phyloP scores from a whole-genome alignment of 2,329 filamentous ascomycete genomes.

The Sordariomycetes sp. region DNA sequence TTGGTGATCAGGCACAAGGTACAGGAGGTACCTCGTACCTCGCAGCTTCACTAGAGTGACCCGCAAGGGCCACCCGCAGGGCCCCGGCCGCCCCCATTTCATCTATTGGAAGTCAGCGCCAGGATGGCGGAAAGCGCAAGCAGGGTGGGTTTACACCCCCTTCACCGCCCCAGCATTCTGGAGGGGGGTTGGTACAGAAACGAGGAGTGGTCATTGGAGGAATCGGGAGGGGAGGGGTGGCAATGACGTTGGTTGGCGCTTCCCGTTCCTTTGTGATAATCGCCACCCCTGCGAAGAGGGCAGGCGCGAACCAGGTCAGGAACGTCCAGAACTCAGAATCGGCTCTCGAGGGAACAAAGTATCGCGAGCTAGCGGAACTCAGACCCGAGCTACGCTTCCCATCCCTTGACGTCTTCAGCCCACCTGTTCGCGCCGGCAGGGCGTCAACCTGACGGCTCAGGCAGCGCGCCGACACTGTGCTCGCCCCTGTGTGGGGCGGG shows the following conservation, averaged over 20 bases:
- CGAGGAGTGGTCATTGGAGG: background rate
- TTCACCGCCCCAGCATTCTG: background rate
- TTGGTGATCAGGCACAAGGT: slow-evolving; percentile 3
- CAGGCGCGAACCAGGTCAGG: background rate
- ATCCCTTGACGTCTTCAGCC: background rate
- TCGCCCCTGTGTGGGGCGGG: background rate
- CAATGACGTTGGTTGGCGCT: slow-evolving; percentile 2
- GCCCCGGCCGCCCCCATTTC: background rate
- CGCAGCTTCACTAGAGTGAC: background rate
- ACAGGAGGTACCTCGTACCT: slow-evolving; percentile 1
- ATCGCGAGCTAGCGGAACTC: background rate
- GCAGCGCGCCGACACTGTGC: too few species aligned
- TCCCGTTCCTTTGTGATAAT: background rate
- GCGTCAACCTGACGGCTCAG: too few species aligned
- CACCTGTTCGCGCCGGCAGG: background rate
- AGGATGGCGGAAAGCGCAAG: background rate
- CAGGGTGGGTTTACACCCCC: background rate
- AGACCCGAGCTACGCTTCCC: background rate
- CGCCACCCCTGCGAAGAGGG: background rate
- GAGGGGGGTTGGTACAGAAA: background rate
- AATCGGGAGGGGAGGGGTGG: background rate
- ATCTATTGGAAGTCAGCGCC: background rate
- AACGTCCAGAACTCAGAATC: background rate
- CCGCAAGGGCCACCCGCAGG: background rate
- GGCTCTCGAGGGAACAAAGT: background rate